Evolutionary conservation across 1,284 basidiomycete genomes (phyloP), one percentile per base, ranked within the genome.

Genomic region (Vanrija pseudolonga): DNA sequence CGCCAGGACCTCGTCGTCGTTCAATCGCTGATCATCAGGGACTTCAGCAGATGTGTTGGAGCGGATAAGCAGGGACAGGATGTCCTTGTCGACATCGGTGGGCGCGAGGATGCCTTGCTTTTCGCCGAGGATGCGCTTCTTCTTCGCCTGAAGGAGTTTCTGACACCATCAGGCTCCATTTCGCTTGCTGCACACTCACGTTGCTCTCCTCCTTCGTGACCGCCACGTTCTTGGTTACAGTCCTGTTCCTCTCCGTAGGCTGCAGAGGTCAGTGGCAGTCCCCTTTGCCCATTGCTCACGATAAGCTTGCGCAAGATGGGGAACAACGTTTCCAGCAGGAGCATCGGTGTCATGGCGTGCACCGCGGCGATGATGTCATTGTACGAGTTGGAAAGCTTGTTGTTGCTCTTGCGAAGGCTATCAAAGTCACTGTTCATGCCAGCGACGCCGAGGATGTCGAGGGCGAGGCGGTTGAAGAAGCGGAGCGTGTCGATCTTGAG

Each of bases 371-470:
- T 84, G 52, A 84, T 82, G 55, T 79, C 69, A 40, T 77, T 73
- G 65, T 85, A 85, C 7, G 84, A 82, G 23, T 74, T 62, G 18
- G 83, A 80, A 22, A 87, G 80, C 64, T 51, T 51, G 51, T 84
- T 82, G 66, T 54, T 77, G 74, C 3, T 60, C 50, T 8, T 57
- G 64, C 55, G 75, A 67, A 58, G 14, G 68, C 53, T 26, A 48
- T 83, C 74, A 73, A 88, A 85, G 18, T 77, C 62, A 72, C 87
- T 87, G 45, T 81, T 83, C 64, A 87, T 87, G 8, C 85, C 85
- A 18, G 87, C 84, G 43, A 85, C 76, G 6, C 86, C 86, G 51
- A 90, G 87, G 43, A 86, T 80, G 63, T 88, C 87, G 14, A 89
- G 77, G 1, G 85, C 86, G 8, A 84, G 81, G 28, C 82, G 80